Conservation (phyloP, 2,329 filamentous ascomycete species). For the Stromatinia cepivora region DNA sequence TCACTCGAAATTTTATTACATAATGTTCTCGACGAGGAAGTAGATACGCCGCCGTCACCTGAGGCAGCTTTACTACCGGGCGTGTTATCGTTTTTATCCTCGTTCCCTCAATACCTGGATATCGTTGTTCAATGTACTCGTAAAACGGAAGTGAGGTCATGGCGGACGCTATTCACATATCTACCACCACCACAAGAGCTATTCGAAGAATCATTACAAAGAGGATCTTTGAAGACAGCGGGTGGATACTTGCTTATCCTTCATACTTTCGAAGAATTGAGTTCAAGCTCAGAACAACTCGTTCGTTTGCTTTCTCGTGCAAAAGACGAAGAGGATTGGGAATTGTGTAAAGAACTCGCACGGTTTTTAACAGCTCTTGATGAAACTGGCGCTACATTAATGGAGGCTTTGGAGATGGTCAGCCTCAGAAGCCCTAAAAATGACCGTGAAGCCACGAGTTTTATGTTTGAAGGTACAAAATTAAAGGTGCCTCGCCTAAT, state of each 20-base stretch:
- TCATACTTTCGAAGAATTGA: constrained; percentile 75
- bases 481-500: constrained; percentile 36
- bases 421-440: constrained; percentile 46
- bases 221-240: constrained; percentile 88
- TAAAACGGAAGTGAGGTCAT: constrained; percentile 93
- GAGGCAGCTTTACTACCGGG: constrained; percentile 65
- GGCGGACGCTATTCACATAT: constrained; percentile 90
- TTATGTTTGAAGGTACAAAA: constrained; percentile 44
- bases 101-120: constrained; percentile 83
- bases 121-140: constrained; percentile 96
- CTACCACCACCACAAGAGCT: constrained; percentile 86
- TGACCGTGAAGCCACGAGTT: constrained; percentile 41
- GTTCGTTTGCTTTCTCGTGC: constrained; percentile 79
- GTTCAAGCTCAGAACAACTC: constrained; percentile 70
- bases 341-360: constrained; percentile 90
- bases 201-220: constrained; percentile 86
- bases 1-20: constrained; percentile 90
- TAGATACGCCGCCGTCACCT: constrained; percentile 67
- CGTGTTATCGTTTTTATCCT: constrained; percentile 64
- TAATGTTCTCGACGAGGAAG: constrained; percentile 90
- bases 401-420: constrained; percentile 67
- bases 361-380: constrained; percentile 94
- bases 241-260: constrained; percentile 94
- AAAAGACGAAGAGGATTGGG: constrained; percentile 86
- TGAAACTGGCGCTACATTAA: constrained; percentile 76